Evolutionary conservation across 2,329 filamentous ascomycete species (phyloP), one percentile per base, ranked within the genome.

Genomic region (Cordyceps militaris): DNA sequence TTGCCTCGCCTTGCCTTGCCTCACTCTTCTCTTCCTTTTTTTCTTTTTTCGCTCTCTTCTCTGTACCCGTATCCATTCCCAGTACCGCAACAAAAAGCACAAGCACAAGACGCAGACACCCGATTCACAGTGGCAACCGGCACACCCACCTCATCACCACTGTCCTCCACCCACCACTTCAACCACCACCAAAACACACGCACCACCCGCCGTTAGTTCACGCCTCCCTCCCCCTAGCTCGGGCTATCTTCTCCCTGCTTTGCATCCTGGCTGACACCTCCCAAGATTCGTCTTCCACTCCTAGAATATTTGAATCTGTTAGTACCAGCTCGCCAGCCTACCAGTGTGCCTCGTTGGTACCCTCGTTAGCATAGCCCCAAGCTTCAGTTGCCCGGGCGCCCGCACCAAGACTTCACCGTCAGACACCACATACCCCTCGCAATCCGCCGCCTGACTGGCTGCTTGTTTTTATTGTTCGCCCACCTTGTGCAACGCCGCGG

Each of bases 401-500:
- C 52, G 52, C 52, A 30, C 42, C 51, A 44, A 53, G 34, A 46
- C 30, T 43, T 55, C 52, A 55, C 52, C 52, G 43, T 55, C 32
- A 40, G 32, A 34, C 51, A 54, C 43, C 38, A 46, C 23, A 43
- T 56, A 30, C 53, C 44, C 53, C 44, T 56, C 53, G 44, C 44
- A 16, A 42, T 26, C 32, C 32, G 53, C 44, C 53, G 44, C 53
- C 53, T 49, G 53, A 56, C 53, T 56, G 53, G 53, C 53, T 42
- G 44, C 53, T 19, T 49, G n/a, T 56, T 38, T 51, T 47, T 56
- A 32, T 42, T 48, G 32, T 49, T 56, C 53, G 21, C 53, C 53
- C 53, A 56, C 53, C 53, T 38, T 56, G 53, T 56, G 44, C 53
- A 32, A 56, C 53, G 34, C 53, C 53, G 44, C 53, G 43, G 44